Conservation (phyloP, 805 yeast genomes). For the Monosporozyma unispora region DNA sequence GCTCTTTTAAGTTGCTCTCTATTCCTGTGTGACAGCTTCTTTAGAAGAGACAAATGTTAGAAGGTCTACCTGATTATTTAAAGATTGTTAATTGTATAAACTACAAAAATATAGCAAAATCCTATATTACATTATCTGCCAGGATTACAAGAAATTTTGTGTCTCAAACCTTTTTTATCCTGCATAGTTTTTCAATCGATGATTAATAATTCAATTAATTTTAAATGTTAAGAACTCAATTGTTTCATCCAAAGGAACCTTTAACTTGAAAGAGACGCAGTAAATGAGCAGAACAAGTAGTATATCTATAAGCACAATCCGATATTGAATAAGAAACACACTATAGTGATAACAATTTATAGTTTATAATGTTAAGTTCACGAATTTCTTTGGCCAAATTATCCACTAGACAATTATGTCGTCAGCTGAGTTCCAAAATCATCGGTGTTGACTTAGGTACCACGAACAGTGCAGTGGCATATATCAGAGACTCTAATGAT, state of each 20-base stretch:
- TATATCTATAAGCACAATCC: neutral
- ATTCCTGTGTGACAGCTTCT: too few species aligned
- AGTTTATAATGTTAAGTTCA: neutral
- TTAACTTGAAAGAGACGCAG: neutral
- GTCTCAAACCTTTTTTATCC: neutral
- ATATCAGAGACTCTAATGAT: constrained; percentile 31
- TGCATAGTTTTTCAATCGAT: neutral
- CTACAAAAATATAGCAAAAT: too few species aligned
- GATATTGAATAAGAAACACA: neutral
- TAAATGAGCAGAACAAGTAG: neutral
- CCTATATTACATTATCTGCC: too few species aligned
- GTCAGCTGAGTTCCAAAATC: constrained; percentile 29
- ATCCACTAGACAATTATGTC: neutral
- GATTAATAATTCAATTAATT: neutral
- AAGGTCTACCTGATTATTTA: too few species aligned
- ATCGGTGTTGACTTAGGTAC: constrained; percentile 82
- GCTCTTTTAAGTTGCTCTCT: too few species aligned
- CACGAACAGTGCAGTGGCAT: constrained; percentile 78
- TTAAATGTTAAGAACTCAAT: neutral
- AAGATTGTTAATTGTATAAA: too few species aligned
- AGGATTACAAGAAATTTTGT: too few species aligned
- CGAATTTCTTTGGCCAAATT: neutral
- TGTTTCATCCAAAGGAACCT: neutral
- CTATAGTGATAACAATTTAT: neutral
- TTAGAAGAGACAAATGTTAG: too few species aligned